Conservation (phyloP, 179 eudicot genomes). For the Camellia oleifera region DNA sequence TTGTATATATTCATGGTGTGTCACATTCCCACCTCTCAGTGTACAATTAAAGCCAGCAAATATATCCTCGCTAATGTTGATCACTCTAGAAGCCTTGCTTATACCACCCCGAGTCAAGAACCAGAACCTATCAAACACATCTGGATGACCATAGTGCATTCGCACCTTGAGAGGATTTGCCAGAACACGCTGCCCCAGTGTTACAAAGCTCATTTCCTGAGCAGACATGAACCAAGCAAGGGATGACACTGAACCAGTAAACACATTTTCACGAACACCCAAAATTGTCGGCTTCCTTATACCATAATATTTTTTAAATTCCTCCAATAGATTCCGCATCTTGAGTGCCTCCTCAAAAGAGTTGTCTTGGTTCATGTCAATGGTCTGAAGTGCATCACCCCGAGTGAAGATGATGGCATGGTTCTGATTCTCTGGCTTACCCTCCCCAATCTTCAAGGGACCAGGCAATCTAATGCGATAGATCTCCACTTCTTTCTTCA, state of each 20-base stretch:
- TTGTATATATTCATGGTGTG: slow-evolving; percentile 95
- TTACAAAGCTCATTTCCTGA: slow-evolving; percentile 91
- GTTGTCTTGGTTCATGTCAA: slow-evolving; percentile 96
- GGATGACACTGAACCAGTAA: slow-evolving; percentile 95
- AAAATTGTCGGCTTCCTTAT: slow-evolving; percentile 84
- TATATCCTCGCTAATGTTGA: slow-evolving; percentile 94
- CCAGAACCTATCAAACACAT: slow-evolving; percentile 93
- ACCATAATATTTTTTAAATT: slow-evolving; percentile 61
- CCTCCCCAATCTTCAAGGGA: slow-evolving; percentile 88
- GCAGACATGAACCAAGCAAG: slow-evolving; percentile 99
- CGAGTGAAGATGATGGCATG: slow-evolving; percentile 93
- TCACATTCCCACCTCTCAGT: slow-evolving; percentile 84
- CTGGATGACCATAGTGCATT: slow-evolving; percentile 99
- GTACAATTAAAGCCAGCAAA: slow-evolving; percentile 98
- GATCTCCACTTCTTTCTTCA: slow-evolving; percentile 74
- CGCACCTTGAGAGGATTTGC: slow-evolving; percentile 95
- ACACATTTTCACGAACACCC: slow-evolving; percentile 88
- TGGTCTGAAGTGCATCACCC: slow-evolving; percentile 94
- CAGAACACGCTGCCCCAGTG: slow-evolving; percentile 90
- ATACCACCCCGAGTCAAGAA: slow-evolving; percentile 86
- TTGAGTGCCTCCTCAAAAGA: slow-evolving; percentile 94
- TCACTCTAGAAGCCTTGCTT: slow-evolving; percentile 92
- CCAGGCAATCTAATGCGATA: slow-evolving; percentile 88
- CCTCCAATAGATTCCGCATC: slow-evolving; percentile 89
- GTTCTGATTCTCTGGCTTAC: slow-evolving; percentile 97